Conservation (phyloP, 768 basidiomycete genomes). For the Trametes villosa region DNA sequence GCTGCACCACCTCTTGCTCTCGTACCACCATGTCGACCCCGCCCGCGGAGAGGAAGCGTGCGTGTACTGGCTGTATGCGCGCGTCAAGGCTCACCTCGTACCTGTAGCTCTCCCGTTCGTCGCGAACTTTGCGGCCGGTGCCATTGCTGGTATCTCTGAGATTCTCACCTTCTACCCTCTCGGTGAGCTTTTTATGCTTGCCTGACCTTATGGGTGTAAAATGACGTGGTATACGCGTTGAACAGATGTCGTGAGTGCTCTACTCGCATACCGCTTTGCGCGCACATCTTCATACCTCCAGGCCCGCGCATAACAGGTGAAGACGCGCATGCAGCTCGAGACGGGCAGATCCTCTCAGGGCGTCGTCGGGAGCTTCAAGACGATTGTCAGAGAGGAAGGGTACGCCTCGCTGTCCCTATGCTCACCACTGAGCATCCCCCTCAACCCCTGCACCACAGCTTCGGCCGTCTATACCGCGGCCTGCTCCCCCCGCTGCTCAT, state of each 20-base stretch:
- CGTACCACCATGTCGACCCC: slow-evolving; percentile 12
- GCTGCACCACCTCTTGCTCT: neutral
- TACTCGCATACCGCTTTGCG: slow-evolving; percentile 1
- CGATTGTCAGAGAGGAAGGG: slow-evolving; percentile 93
- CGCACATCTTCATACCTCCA: slow-evolving; percentile 16
- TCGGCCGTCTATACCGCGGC: slow-evolving; percentile 88
- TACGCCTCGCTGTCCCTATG: slow-evolving; percentile 40
- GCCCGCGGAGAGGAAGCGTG: slow-evolving; percentile 16
- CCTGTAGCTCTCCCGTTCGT: slow-evolving; percentile 75
- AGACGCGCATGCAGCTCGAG: slow-evolving; percentile 98
- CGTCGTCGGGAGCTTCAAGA: slow-evolving; percentile 79
- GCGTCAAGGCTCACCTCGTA: no score
- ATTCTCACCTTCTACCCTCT: slow-evolving; percentile 89
- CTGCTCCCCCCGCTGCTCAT: slow-evolving; percentile 94
- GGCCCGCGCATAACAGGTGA: slow-evolving; percentile 60
- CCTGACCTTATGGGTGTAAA: neutral
- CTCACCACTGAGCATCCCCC: slow-evolving; percentile 9
- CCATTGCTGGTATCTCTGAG: slow-evolving; percentile 90
- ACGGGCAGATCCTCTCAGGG: slow-evolving; percentile 77
- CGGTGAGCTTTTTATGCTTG: slow-evolving; percentile 52
- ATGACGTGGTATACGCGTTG: neutral
- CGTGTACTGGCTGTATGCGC: neutral
- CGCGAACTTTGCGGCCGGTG: slow-evolving; percentile 93
- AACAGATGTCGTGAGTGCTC: slow-evolving; percentile 82
- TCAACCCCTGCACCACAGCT: no score